Evolutionary conservation across 1,284 basidiomycete genomes (phyloP).

Genomic region (Puccinia hordei): DNA sequence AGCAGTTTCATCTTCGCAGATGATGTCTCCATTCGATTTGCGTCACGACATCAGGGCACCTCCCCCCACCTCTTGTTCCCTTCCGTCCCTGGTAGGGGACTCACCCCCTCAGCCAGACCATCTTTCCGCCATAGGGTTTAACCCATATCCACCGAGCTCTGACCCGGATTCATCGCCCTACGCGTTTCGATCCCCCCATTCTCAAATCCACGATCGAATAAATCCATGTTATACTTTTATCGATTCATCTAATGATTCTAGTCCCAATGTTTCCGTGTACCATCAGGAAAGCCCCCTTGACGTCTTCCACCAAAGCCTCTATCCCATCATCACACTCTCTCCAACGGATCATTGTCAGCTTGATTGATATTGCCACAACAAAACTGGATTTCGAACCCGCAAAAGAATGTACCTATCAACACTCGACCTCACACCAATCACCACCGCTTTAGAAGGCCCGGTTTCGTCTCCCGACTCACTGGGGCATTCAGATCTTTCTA

Average conservation of each 20-base stretch:
- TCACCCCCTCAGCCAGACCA: slow-evolving; percentile 3
- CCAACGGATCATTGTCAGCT: slow-evolving; percentile 15
- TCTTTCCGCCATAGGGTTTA: background rate
- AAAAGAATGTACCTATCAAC: slow-evolving; percentile 8
- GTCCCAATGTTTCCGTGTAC: background rate
- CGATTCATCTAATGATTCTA: slow-evolving; percentile 1
- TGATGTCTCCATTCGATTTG: slow-evolving; percentile 8
- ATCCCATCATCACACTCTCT: background rate
- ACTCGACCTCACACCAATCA: background rate
- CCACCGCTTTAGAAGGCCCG: background rate
- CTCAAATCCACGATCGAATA: slow-evolving; percentile 4
- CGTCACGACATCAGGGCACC: slow-evolving; percentile 13
- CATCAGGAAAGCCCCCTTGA: slow-evolving; percentile 1
- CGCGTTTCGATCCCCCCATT: slow-evolving; percentile 5
- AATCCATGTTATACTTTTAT: slow-evolving; percentile 30
- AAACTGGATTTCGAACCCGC: slow-evolving; percentile 2
- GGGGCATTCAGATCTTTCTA: background rate
- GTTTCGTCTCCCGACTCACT: background rate
- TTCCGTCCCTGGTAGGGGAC: slow-evolving; percentile 12
- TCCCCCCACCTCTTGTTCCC: slow-evolving; percentile 12
- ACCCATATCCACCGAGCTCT: background rate
- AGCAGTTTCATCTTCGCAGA: slow-evolving; percentile 21
- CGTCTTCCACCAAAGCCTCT: slow-evolving; percentile 8
- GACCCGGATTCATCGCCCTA: slow-evolving; percentile 2
- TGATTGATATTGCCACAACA: slow-evolving; percentile 9